phyloP scores from a whole-genome alignment of 495 filamentous ascomycete species.

The Corynascus novoguineensis region DNA sequence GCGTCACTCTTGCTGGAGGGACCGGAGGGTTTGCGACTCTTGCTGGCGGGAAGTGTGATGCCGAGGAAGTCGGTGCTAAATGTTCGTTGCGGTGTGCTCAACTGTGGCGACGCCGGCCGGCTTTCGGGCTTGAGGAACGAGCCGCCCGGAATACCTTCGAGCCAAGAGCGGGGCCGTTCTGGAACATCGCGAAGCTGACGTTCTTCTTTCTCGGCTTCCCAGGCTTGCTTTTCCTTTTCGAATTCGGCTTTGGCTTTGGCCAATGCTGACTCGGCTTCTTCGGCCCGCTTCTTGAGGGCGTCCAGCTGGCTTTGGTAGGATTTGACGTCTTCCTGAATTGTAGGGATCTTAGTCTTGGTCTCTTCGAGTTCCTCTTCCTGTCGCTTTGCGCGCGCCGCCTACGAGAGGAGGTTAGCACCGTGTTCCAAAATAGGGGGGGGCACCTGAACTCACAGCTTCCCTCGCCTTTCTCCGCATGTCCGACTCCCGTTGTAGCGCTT shows the following conservation, averaged over 20 bases:
- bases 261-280: constrained; percentile 60
- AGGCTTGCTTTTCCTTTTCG: constrained; percentile 50
- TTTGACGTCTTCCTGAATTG: constrained; percentile 49
- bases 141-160: constrained; percentile 48
- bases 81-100: constrained; percentile 38
- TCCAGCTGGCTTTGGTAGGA: constrained; percentile 61
- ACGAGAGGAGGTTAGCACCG: constrained; percentile 16
- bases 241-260: constrained; percentile 42
- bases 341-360: constrained; percentile 57
- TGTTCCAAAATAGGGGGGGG: constrained; percentile 14
- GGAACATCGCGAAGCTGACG: constrained; percentile 58
- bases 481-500: constrained; percentile 71
- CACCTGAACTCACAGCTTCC: constrained; percentile 59
- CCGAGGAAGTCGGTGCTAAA: constrained; percentile 46
- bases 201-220: constrained; percentile 64
- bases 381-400: constrained; percentile 70
- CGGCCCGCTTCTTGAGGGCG: constrained; percentile 55
- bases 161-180: constrained; percentile 71
- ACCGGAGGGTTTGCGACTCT: constrained; percentile 40
- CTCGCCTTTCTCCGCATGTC: constrained; percentile 82
- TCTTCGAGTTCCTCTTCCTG: constrained; percentile 80
- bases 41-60: constrained; percentile 38
- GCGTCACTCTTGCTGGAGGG: constrained; percentile 43
- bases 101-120: constrained; percentile 43
- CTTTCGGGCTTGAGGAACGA: constrained; percentile 38